Evolutionary conservation across 1,284 basidiomycete species (phyloP).

Genomic region (Rhodotorula sp.): DNA sequence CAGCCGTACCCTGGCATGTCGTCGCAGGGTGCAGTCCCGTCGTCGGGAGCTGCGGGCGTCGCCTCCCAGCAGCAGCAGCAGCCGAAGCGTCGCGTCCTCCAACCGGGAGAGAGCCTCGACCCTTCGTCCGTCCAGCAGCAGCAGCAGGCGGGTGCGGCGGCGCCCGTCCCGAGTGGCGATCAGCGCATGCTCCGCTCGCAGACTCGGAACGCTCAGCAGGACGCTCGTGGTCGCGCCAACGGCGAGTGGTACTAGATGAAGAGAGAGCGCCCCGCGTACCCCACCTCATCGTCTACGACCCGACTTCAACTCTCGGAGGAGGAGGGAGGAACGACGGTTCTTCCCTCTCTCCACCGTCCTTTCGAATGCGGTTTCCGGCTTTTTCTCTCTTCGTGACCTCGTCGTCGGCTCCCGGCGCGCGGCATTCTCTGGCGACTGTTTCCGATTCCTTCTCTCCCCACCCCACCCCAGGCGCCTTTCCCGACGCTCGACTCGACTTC

Average conservation of each 20-base stretch:
- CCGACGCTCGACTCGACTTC: not conserved
- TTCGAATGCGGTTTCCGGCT: no score
- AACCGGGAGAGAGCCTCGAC: constrained; percentile 27
- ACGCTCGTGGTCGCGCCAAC: constrained; percentile 29
- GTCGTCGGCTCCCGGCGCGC: not conserved
- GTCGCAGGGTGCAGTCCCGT: not conserved
- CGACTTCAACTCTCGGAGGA: no score
- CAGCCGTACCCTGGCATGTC: constrained; percentile 1
- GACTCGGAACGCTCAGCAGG: constrained; percentile 33
- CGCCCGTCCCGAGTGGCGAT: constrained; percentile 15
- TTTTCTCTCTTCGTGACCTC: not conserved
- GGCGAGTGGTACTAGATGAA: constrained; percentile 38
- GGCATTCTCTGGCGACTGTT: not conserved
- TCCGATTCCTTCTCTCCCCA: not conserved
- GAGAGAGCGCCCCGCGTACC: not conserved
- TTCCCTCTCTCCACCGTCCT: no score
- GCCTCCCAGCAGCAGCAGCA: constrained; percentile 1
- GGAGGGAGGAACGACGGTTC: no score
- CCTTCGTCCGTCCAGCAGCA: not conserved
- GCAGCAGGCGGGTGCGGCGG: constrained; percentile 14
- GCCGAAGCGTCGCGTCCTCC: constrained; percentile 37
- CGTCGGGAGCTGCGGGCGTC: constrained; percentile 1
- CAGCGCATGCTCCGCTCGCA: constrained; percentile 41
- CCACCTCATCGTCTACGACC: no score
- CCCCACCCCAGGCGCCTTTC: not conserved